Evolutionary conservation across 495 filamentous ascomycete genomes (phyloP), one percentile per base, ranked within the genome.

Genomic region (Aspergillus incahuasiensis): DNA sequence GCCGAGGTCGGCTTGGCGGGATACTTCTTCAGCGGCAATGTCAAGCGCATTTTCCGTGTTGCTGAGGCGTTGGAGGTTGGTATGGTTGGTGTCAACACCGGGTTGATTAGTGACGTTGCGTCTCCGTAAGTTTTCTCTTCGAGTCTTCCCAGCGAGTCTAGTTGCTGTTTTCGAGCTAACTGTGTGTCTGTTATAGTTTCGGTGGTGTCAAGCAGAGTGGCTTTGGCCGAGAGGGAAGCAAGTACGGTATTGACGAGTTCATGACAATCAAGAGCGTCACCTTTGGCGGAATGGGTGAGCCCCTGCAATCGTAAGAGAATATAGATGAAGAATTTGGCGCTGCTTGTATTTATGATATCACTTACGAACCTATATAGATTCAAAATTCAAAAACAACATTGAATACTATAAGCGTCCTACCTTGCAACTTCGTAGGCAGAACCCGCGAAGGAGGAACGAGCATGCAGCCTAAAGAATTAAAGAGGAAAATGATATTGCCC

Each of bases 191-290:
- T 28, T 28, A n/a, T 28, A 69, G 82, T 28, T 98, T 97, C 67
- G 94, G 92, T 18, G 94, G 92, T 54, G 89, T 98, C 16, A 98
- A 98, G 72, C 79, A 89, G 71, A 91, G 86, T 65, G 92, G 92
- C 4, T 97, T 97, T 60, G 92, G 94, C 18, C 72, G 92, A 32
- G 92, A 98, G 73, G 94, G 94, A 32, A 92, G 87, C 69, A 86
- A 86, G 70, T 90, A 95, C 66, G 94, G 94, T 15, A 87, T 95
- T 61, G 88, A 88, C 9, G 94, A 97, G 73, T 98, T 95, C 69
- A 80, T 87, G 65, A 72, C 82, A 48, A 89, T 86, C 41, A 98
- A 98, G 80, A 94, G 83, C 74, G 83, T 96, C 35, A 94, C 90
- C 6, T 82, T 88, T 66, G 91, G 89, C 8, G 88, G 89, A 1